Evolutionary conservation across 1,284 basidiomycete genomes (phyloP).

Genomic region (Cutaneotrichosporon sp.): DNA sequence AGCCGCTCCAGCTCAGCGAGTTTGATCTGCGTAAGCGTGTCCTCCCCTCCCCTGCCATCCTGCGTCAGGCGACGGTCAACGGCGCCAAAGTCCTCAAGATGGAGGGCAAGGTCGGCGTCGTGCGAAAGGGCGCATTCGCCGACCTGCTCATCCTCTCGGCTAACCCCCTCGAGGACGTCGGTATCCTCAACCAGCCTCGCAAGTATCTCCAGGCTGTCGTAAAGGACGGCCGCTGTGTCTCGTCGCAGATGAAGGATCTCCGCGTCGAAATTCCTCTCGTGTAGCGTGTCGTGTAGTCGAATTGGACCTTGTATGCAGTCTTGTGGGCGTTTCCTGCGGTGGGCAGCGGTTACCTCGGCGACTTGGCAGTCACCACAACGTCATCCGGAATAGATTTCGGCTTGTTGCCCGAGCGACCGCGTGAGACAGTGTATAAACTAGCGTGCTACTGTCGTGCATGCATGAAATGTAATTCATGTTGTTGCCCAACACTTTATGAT

Average conservation of each 20-base stretch:
- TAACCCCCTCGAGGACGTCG: slow-evolving; percentile 53
- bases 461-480: no score
- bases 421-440: no score
- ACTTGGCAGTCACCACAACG: no score
- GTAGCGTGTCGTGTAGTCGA: no score
- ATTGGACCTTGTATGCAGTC: neutral
- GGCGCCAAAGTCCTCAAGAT: slow-evolving; percentile 46
- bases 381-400: no score
- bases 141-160: slow-evolving; percentile 51
- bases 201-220: slow-evolving; percentile 28
- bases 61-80: slow-evolving; percentile 52
- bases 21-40: slow-evolving; percentile 50
- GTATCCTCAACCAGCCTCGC: slow-evolving; percentile 50
- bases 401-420: no score
- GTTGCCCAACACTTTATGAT: no score
- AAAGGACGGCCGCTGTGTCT: slow-evolving; percentile 32
- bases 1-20: slow-evolving; percentile 28
- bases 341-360: no score
- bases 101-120: slow-evolving; percentile 47
- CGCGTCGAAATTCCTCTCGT: slow-evolving; percentile 26
- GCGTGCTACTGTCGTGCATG: no score
- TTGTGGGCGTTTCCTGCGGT: no score
- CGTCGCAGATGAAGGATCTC: slow-evolving; percentile 17
- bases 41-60: slow-evolving; percentile 45
- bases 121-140: slow-evolving; percentile 47